Conservation (phyloP, 2,329 filamentous ascomycete genomes). For the Ophiostoma tasmaniense region DNA sequence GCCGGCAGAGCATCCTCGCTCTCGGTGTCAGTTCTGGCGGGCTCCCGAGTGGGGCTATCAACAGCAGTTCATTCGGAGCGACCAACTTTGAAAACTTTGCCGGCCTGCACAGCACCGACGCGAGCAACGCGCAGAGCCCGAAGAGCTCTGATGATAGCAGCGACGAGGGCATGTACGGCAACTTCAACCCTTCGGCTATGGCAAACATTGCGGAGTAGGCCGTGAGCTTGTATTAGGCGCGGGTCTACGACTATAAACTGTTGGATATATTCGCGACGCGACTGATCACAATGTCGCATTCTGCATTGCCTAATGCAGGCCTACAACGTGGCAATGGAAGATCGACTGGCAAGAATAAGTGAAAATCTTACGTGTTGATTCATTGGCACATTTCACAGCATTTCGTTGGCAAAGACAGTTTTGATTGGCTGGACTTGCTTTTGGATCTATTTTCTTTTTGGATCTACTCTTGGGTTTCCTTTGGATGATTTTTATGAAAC, state of each 20-base stretch:
- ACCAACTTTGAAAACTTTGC: slow-evolving; percentile 31
- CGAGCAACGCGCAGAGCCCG: slow-evolving; percentile 45
- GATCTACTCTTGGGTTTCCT: neutral
- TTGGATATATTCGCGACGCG: neutral
- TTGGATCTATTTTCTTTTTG: neutral
- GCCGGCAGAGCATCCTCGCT: slow-evolving; percentile 5
- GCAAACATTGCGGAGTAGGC: slow-evolving; percentile 22
- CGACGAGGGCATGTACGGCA: slow-evolving; percentile 49
- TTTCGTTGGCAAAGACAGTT: neutral
- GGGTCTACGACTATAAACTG: neutral
- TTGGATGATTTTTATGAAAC: neutral
- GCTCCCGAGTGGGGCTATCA: slow-evolving; percentile 24
- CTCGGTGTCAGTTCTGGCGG: slow-evolving; percentile 9
- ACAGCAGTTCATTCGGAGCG: slow-evolving; percentile 15
- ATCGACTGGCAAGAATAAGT: neutral
- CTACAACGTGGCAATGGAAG: neutral
- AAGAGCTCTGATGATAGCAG: slow-evolving; percentile 41
- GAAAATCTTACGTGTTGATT: neutral
- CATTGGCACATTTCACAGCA: neutral
- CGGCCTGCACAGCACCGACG: slow-evolving; percentile 39
- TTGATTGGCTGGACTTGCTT: neutral
- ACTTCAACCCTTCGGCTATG: slow-evolving; percentile 26
- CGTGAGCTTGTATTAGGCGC: neutral
- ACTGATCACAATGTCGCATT: neutral
- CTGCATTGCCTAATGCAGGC: neutral